Conservation (phyloP, 345 rosid genomes). For the Eucalyptus decipiens region DNA sequence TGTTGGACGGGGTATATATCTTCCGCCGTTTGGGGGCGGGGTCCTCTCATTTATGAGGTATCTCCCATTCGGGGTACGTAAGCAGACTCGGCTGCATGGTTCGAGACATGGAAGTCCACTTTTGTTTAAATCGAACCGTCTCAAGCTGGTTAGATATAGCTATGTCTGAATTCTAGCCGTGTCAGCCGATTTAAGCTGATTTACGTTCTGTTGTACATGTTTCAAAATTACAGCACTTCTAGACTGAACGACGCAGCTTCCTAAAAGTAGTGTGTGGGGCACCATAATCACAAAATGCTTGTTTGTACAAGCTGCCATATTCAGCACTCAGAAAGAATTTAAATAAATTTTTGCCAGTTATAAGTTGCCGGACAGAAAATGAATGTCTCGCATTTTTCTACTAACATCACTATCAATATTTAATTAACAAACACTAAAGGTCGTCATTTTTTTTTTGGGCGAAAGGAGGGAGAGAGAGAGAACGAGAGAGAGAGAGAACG, state of each 20-base stretch:
- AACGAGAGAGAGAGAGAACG: too few species aligned
- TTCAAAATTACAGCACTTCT: background rate
- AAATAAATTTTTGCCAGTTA: background rate
- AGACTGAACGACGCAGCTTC: background rate
- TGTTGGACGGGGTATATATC: background rate
- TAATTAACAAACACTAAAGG: background rate
- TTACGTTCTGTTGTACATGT: background rate
- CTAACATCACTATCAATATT: background rate
- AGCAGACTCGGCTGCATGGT: background rate
- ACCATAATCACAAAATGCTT: background rate
- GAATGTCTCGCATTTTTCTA: background rate
- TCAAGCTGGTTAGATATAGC: background rate
- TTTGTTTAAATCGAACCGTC: background rate
- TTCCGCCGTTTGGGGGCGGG: background rate
- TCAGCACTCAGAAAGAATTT: background rate
- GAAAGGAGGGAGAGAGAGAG: background rate
- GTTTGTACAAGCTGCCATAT: background rate
- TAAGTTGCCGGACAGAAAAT: background rate
- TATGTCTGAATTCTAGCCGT: background rate
- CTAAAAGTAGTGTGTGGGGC: background rate
- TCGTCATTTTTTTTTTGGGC: background rate
- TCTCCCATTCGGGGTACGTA: background rate
- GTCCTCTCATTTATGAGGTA: background rate
- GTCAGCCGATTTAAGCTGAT: background rate
- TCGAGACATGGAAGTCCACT: background rate